phyloP scores from a whole-genome alignment of 139 green algal genomes.

The Zygnema cylindricum region DNA sequence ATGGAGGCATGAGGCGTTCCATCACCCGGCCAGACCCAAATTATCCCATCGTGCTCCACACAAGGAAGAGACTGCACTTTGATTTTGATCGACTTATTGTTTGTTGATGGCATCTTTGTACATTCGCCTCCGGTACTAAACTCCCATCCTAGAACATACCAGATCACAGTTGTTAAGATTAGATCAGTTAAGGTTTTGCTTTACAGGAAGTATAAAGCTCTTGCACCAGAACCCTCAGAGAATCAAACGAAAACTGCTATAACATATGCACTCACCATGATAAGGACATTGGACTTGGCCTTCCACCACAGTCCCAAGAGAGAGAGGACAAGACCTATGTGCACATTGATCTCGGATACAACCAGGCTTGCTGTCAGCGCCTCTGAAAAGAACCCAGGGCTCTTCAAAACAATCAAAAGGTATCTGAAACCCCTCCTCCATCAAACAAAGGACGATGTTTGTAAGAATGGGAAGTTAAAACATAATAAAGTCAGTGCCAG shows the following conservation, averaged over 20 bases:
- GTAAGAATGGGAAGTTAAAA: too few species aligned
- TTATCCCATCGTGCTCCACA: constrained; percentile 88
- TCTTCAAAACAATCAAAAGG: constrained; percentile 94
- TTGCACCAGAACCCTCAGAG: too few species aligned
- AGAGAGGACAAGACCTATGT: constrained; percentile 93
- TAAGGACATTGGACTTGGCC: constrained; percentile 83
- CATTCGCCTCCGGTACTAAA: constrained; percentile 83
- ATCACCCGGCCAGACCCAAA: constrained; percentile 75
- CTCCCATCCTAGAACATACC: constrained; percentile 75
- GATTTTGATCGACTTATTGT: constrained; percentile 59
- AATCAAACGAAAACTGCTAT: not conserved
- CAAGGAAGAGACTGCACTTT: constrained; percentile 78
- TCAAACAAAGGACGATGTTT: too few species aligned
- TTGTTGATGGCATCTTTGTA: constrained; percentile 90
- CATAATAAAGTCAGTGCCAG: too few species aligned
- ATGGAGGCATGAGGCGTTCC: constrained; percentile 45
- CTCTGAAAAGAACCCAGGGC: constrained; percentile 94
- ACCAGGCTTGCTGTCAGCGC: constrained; percentile 69
- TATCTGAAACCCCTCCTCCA: too few species aligned
- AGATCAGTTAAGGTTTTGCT: too few species aligned
- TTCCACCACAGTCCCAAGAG: constrained; percentile 77
- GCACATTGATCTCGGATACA: constrained; percentile 92
- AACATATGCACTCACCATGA: constrained; percentile 73
- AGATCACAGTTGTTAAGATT: too few species aligned
- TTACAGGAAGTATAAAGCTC: too few species aligned